These are phyloP conservation scores for Candida glucosophila DNA, from an alignment of 1,139 yeast genomes.

Conservation along the genomic window DNA sequence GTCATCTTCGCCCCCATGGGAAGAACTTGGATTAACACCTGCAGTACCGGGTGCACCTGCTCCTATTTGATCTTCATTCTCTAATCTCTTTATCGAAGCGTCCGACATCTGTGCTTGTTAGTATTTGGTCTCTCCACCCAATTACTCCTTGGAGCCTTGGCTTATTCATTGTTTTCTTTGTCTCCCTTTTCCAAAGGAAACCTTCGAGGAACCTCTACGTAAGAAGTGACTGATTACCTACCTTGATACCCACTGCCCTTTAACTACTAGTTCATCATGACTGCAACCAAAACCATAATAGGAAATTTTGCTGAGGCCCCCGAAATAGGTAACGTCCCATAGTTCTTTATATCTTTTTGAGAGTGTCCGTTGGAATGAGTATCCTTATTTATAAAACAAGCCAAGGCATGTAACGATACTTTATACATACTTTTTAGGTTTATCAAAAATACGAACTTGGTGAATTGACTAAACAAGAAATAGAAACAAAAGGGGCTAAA, in stretches of 20 bases:
- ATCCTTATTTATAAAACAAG: too few relatives aligned
- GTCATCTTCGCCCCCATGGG: constrained; percentile 33
- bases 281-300: constrained; percentile 18
- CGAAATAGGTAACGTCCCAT: constrained; percentile 20
- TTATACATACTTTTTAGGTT: constrained; percentile 1
- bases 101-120: constrained; percentile 25
- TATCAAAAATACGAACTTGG: too few relatives aligned
- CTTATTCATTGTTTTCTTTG: too few relatives aligned
- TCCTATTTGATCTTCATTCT: constrained; percentile 26
- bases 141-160: too few relatives aligned
- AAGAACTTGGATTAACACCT: constrained; percentile 9
- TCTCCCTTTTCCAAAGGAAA: constrained; percentile 1
- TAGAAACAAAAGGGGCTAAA: constrained; percentile 8
- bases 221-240: too few relatives aligned
- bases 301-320: constrained; percentile 15
- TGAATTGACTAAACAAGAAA: constrained; percentile 6
- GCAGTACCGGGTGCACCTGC: constrained; percentile 13
- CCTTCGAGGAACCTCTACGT: too few relatives aligned
- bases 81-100: constrained; percentile 33
- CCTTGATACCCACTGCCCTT: too few relatives aligned
- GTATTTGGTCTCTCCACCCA: too few relatives aligned
- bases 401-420: background rate
- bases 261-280: too few relatives aligned
- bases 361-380: too few relatives aligned
- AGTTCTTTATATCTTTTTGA: too few relatives aligned